Evolutionary conservation across 176 grass and related monocot genomes (phyloP), one percentile per base, ranked within the genome.

Genomic region (Oryza officinalis): DNA sequence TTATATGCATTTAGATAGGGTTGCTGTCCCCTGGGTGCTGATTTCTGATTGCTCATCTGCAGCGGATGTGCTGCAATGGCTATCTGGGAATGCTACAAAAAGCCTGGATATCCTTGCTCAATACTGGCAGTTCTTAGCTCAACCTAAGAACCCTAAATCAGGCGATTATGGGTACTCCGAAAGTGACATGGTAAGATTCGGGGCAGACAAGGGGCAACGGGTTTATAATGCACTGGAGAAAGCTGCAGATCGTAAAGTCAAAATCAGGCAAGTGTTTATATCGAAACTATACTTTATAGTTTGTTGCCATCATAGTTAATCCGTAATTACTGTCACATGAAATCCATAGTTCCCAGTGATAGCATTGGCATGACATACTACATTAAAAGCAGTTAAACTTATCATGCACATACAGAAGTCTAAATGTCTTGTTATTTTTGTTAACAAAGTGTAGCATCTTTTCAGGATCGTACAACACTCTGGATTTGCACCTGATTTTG

Each of bases 381-480:
- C 25, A 78, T 6, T 66, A 13, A 59, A 47, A 45, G 61, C 8
- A 69, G 41, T 13, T 8, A 50, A 52, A 85, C 23, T 20, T 45
- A 37, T 3, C 57, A 4, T 74, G 32, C 4, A 0, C 11, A 17
- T 37, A 14, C 1, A 50, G 38, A 35, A 22, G 27, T 22, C 47
- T 69, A 20, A n/a, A 69, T 85, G 22, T 20, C 46, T 68, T 11
- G 17, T 74, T 85, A 8, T 13, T 27, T 74, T 2, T 70, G 18
- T 49, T 79, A 27, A 88, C 18, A 5, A 52, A 52, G 15, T 49
- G 28, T 27, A 52, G 2, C 30, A 6, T 75, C 54, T 81, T 84
- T 90, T 38, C 87, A 98, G 96, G 91, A 98, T 98, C 20, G 77
- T 93, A 43, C 96, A 98, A 69, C 91, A 98, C 57, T 92, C 93